Conservation (phyloP, 768 basidiomycete species). For the Stropharia rugosoannulata region DNA sequence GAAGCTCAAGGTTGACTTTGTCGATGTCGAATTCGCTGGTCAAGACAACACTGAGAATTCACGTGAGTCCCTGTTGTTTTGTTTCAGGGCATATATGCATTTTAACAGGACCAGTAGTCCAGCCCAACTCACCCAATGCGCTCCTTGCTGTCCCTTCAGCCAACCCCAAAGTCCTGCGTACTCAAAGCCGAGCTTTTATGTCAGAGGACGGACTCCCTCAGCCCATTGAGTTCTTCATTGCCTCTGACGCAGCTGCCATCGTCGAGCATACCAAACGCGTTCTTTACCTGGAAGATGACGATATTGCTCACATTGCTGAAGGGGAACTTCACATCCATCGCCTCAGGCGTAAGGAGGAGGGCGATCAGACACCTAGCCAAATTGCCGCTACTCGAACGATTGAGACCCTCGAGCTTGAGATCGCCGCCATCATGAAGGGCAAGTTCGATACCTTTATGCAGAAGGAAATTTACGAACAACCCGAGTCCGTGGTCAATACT, state of each 20-base stretch:
- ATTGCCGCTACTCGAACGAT: slow-evolving; percentile 84
- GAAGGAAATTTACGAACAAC: slow-evolving; percentile 99
- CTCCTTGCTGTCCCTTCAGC: slow-evolving; percentile 67
- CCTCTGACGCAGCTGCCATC: slow-evolving; percentile 94
- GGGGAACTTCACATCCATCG: slow-evolving; percentile 99
- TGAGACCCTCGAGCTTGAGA: slow-evolving; percentile 97
- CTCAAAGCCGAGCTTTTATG: slow-evolving; percentile 97
- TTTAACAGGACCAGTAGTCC: slow-evolving; percentile 27
- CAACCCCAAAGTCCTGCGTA: slow-evolving; percentile 81
- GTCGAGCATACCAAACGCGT: slow-evolving; percentile 99
- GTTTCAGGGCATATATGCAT: slow-evolving; percentile 10
- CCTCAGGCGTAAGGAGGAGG: slow-evolving; percentile 85
- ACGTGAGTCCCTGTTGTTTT: slow-evolving; percentile 30
- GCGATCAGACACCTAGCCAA: slow-evolving; percentile 55
- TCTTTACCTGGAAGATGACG: slow-evolving; percentile 97
- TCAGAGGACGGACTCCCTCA: slow-evolving; percentile 98
- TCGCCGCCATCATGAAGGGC: slow-evolving; percentile 99
- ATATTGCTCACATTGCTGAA: slow-evolving; percentile 96
- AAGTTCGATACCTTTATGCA: slow-evolving; percentile 99
- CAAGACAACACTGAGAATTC: slow-evolving; percentile 52
- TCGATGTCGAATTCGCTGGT: slow-evolving; percentile 93
- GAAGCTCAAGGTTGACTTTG: slow-evolving; percentile 99
- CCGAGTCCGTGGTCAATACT: slow-evolving; percentile 99
- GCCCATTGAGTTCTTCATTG: slow-evolving; percentile 99
- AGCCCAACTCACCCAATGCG: slow-evolving; percentile 49